These are phyloP conservation scores for Irpex sp. DNA, from an alignment of 1,284 basidiomycete species.

Conservation along the genomic window DNA sequence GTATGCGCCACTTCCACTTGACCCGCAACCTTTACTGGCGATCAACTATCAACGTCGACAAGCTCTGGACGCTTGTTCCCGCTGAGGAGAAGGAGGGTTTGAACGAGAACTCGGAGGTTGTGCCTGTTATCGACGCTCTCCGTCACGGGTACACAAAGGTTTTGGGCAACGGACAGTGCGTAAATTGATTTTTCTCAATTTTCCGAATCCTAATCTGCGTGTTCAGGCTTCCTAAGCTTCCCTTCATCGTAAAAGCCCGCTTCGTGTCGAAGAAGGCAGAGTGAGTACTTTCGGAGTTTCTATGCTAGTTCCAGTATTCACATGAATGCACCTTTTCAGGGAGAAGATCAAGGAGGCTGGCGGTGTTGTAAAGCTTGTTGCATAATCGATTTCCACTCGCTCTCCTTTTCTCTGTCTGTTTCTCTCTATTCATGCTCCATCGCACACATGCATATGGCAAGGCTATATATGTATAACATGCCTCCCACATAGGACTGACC, in stretches of 20 bases:
- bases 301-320: constrained; percentile 5
- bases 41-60: constrained; percentile 97
- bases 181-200: constrained; percentile 16
- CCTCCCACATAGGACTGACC: constrained; percentile 5
- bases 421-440: constrained; percentile 19
- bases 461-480: constrained; percentile 28
- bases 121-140: constrained; percentile 90
- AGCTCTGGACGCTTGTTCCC: constrained; percentile 81
- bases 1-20: constrained; percentile 98
- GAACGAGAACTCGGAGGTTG: constrained; percentile 68
- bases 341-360: constrained; percentile 90
- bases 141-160: constrained; percentile 90
- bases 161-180: constrained; percentile 81
- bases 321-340: constrained; percentile 33
- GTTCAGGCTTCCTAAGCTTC: constrained; percentile 69
- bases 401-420: constrained; percentile 21
- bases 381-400: constrained; percentile 50
- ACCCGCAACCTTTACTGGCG: constrained; percentile 90
- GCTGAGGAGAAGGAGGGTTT: constrained; percentile 73
- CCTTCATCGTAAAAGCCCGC: constrained; percentile 95
- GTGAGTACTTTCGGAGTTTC: constrained; percentile 44
- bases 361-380: constrained; percentile 88
- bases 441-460: constrained; percentile 31
- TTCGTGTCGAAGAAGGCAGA: constrained; percentile 89
- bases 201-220: neutral